Percentiles rank a stretch among this genome's conserved stretches.
phyloP scores from a whole-genome alignment of 83 land plant genomes.

The Diphasiastrum complanatum region DNA sequence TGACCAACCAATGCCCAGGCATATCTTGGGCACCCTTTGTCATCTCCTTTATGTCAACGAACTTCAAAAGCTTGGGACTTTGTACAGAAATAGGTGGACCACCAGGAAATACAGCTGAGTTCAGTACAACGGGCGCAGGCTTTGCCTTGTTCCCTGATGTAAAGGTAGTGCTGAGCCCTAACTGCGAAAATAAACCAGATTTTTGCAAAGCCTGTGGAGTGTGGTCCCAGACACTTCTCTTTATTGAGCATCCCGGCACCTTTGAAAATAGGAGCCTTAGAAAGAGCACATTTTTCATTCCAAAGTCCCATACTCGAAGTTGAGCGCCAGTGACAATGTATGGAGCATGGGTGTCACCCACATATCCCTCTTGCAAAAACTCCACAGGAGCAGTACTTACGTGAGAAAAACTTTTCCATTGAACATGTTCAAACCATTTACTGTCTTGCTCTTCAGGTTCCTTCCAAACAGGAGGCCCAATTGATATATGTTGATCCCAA shows the following conservation, averaged over 20 bases:
- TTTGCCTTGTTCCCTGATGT: conserved; percentile 23
- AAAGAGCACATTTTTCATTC: conserved; percentile 75
- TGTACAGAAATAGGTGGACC: conserved; percentile 56
- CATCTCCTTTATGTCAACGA: conserved; percentile 62
- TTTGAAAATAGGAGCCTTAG: conserved; percentile 71
- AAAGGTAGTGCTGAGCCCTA: conserved; percentile 18
- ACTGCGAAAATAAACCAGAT: conserved; percentile 65
- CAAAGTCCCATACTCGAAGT: conserved; percentile 58
- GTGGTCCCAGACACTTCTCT: conserved; percentile 80
- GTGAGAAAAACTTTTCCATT: conserved; percentile 87
- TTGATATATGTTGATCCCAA: conserved; percentile 43
- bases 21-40: conserved; percentile 66
- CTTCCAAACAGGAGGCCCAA: conserved; percentile 56
- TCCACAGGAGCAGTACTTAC: conserved; percentile 96
- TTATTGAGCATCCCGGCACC: conserved; percentile 55
- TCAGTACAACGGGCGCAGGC: conserved; percentile 41
- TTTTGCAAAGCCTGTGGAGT: conserved; percentile 60
- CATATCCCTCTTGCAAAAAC: conserved; percentile 44
- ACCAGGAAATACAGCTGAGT: conserved; percentile 52
- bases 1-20: conserved; percentile 91
- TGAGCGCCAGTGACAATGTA: conserved; percentile 95
- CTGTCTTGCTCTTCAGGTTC: conserved; percentile 49
- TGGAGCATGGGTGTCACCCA: conserved; percentile 54
- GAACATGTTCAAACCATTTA: conserved; percentile 70
- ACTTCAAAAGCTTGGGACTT: conserved; percentile 51